These are phyloP conservation scores for Apiotrichum gracile DNA, from an alignment of 1,284 basidiomycete species.

Conservation along the genomic window DNA sequence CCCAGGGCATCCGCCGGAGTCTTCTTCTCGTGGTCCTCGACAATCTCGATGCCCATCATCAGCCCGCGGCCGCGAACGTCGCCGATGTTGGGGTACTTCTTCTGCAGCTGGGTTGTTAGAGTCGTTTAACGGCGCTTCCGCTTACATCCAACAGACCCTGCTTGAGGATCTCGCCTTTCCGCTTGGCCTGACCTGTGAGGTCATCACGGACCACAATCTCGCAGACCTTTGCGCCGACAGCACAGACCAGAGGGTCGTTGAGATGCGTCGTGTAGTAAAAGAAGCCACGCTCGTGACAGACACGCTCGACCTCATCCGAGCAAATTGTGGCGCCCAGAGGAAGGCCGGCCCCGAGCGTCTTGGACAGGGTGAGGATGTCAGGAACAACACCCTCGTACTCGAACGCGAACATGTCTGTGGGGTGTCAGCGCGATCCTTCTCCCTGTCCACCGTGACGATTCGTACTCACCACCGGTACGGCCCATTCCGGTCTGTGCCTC, in stretches of 20 bases:
- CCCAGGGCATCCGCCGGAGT: slow-evolving; percentile 43
- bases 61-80: slow-evolving; percentile 73
- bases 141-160: slow-evolving; percentile 22
- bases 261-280: slow-evolving; percentile 36
- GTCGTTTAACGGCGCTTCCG: background rate
- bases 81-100: slow-evolving; percentile 55
- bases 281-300: slow-evolving; percentile 45
- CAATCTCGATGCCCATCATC: slow-evolving; percentile 76
- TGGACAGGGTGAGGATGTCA: slow-evolving; percentile 79
- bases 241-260: slow-evolving; percentile 30
- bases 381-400: slow-evolving; percentile 73
- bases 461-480: slow-evolving; percentile 66
- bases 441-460: background rate
- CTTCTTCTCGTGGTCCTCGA: slow-evolving; percentile 43
- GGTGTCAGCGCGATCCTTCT: background rate
- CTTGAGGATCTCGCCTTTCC: slow-evolving; percentile 52
- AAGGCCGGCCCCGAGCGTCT: slow-evolving; percentile 91
- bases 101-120: slow-evolving; percentile 32
- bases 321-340: slow-evolving; percentile 78
- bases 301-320: slow-evolving; percentile 54
- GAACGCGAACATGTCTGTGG: slow-evolving; percentile 51
- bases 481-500: slow-evolving; percentile 84
- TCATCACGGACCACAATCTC: slow-evolving; percentile 56
- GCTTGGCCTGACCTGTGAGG: slow-evolving; percentile 17
- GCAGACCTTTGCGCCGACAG: slow-evolving; percentile 62